Conservation (phyloP, 2,329 filamentous ascomycete species). For the Curvularia eragrostidis region DNA sequence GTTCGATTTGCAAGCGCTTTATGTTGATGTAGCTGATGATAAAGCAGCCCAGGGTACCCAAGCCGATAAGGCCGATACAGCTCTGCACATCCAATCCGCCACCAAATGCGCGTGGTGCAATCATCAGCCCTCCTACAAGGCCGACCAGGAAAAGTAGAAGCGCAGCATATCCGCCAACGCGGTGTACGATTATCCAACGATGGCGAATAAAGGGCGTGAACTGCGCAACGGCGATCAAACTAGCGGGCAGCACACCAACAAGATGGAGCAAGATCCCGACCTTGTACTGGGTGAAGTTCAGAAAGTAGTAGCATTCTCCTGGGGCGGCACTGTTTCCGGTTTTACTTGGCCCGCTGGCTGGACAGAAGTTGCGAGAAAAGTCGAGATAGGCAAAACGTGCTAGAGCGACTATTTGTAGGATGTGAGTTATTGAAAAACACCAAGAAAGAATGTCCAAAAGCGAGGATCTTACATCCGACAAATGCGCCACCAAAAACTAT, state of each 20-base stretch:
- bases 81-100: conserved; percentile 61
- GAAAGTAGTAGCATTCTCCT: conserved; percentile 56
- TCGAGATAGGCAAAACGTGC: conserved; percentile 59
- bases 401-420: conserved; percentile 49
- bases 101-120: conserved; percentile 60
- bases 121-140: conserved; percentile 61
- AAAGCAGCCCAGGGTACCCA: conserved; percentile 56
- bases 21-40: conserved; percentile 63
- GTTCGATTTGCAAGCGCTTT: conserved; percentile 63
- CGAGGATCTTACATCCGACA: conserved; percentile 17
- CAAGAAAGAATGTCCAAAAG: not conserved
- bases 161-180: conserved; percentile 66
- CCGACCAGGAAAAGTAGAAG: conserved; percentile 57
- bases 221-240: conserved; percentile 51
- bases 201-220: conserved; percentile 56
- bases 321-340: conserved; percentile 42
- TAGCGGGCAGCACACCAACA: conserved; percentile 48
- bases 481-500: conserved; percentile 30
- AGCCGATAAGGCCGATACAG: conserved; percentile 53
- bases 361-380: conserved; percentile 47
- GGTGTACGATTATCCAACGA: conserved; percentile 61
- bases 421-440: not conserved
- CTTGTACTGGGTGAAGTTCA: conserved; percentile 39
- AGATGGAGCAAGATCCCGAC: conserved; percentile 56
- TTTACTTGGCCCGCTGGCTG: not conserved